Evolutionary conservation across 2,329 filamentous ascomycete species (phyloP).

Genomic region (Cladosporium velox): DNA sequence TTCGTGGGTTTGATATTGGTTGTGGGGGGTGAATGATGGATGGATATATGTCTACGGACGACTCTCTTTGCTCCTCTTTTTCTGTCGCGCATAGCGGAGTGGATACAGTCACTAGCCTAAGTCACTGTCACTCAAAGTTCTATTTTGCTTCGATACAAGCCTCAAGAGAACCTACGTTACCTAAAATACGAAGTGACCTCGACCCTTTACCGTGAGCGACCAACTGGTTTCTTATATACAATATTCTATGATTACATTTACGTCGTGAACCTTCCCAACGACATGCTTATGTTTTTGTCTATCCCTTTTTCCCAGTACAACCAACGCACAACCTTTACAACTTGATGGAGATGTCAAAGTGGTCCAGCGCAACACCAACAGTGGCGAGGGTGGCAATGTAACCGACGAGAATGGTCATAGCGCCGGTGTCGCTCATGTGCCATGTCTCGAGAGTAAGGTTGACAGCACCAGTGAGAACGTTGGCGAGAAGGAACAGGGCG

Average conservation of each 20-base stretch:
- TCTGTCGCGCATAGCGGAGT: neutral
- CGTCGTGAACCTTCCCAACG: neutral
- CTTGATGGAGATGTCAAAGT: conserved; percentile 69
- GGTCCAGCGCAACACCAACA: conserved; percentile 67
- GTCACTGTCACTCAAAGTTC: neutral
- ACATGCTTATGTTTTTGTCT: conserved; percentile 6
- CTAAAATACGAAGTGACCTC: neutral
- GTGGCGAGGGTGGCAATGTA: conserved; percentile 71
- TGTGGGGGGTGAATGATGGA: neutral
- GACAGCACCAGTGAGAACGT: conserved; percentile 83
- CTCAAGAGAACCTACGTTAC: neutral
- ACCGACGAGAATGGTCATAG: conserved; percentile 72
- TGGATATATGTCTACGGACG: neutral
- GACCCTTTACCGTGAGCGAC: neutral
- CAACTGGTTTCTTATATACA: conserved; percentile 4
- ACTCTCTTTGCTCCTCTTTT: neutral
- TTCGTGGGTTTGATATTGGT: neutral
- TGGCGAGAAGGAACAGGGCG: conserved; percentile 81
- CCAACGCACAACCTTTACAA: conserved; percentile 46
- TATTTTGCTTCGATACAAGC: neutral
- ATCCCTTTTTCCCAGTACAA: neutral
- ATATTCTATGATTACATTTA: conserved; percentile 5
- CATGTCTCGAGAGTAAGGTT: conserved; percentile 86
- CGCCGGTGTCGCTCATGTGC: conserved; percentile 62
- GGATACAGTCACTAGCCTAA: neutral